Base-by-base conservation (phyloP, 1,284 basidiomycete genomes). In the Cryptococcus deneoformans region DNA sequence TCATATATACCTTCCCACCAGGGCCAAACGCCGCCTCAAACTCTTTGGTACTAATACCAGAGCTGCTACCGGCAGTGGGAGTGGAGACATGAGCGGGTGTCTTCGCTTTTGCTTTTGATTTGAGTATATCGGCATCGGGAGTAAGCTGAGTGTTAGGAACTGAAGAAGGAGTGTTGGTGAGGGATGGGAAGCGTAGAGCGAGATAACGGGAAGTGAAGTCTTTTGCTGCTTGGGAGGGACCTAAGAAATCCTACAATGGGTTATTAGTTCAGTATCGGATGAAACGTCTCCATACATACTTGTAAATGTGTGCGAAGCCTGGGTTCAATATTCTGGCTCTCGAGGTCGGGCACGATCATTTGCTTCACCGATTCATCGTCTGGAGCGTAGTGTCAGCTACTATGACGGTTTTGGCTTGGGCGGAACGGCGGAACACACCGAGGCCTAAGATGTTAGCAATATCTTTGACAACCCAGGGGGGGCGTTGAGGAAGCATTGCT, bases 341-440 rank as follows among this genome's bases (percentile, higher is more conserved):
- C 70, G 16, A 77, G 59, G 34, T 76, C 71, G 5, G 76, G 76
- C 38, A 75, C 46, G 52, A 77, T 68, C 50, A 71, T 65, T 52
- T 69, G 60, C 46, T 65, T 62, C 36, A 77, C 68, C 2, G 73
- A 69, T 44, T 72, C 68, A n/a, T 70, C 65, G 54, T 76, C 76
- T 77, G 16, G 44, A 11, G 34, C 14, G 16, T 20, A 54, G n/a
- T n/a, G 45, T 36, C 34, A 46, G 50, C 38, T 5, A 16, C n/a
- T 49, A 29, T 29, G 29, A 29, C 5, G 29, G 29, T 29, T 29
- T 57, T 46, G 63, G 57, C 48, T 43, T 29, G 11, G 16, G 29
- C 9, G 14, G 20, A 20, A n/a, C 39, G 14, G n/a, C 9, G 50
- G 8, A 4, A 34, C 29, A 11, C 14, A 75, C 74, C 74, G 14